Base-by-base conservation (phyloP, 139 green algal species). In the Zygnema circumcarinatum region DNA sequence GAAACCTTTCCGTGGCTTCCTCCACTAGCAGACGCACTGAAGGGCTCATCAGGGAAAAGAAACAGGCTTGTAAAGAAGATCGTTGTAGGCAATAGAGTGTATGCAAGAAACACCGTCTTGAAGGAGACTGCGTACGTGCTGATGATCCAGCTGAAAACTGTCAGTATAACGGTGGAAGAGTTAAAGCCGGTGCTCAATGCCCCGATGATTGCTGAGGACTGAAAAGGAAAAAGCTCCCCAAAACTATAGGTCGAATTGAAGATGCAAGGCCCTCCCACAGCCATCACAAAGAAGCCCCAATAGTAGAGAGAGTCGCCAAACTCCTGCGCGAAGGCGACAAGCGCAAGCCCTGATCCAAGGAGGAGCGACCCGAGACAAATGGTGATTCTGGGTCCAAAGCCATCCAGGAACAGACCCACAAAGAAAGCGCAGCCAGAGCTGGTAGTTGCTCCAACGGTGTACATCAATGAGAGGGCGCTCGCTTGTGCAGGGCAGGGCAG, bases 281-380 rank as follows among this genome's bases (percentile, higher is more conserved):
- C 69, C 11, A 78, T 39, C 7, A 39, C 35, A 41, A 78, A 78
- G 16, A 78, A 78, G 16, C 69, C 69, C 35, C 35, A 39, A 78
- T 52, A 78, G 69, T 78, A 78, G 16, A 78, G 69, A 41, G 69
- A 78, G 69, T 78, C 69, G 11, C 35, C 35, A 39, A 78, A 39
- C 7, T 39, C 69, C 69, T 78, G 35, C 3, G 69, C 69, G 16
- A 78, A 78, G 16, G 69, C 69, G 35, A 78, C 35, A 25, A 41
- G 11, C 7, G 16, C 3, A 78, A 39, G 36, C 3, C 69, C 69
- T 3, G 69, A 22, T 41, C 35, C 69, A 7, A 78, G 36, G 35
- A 78, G 11, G 16, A 78, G 11, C 3, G 69, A 78, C 7, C 35
- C 69, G 35, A 78, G 16, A 41, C 69, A 78, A 11, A 78, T 16